Base-by-base conservation (phyloP, 768 basidiomycete genomes). In the Tubosaeta brunneosetosa region DNA sequence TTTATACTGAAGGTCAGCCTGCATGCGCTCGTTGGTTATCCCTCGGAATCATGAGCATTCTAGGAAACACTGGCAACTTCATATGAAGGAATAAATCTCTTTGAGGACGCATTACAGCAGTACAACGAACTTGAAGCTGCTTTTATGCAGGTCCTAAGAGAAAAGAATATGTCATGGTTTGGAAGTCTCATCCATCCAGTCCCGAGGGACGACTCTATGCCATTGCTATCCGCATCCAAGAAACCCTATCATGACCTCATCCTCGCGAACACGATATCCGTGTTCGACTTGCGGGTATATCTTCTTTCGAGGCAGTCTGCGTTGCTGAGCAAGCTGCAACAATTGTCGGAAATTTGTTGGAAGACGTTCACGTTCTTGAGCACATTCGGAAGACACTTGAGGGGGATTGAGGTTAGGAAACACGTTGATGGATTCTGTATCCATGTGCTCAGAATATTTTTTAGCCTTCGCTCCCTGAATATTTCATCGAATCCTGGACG, bases 1-100 rank as follows among this genome's bases (percentile, higher is more conserved):
- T 97, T 97, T 70, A 83, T 94, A 47, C 75, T 94, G 34, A 99
- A 98, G 84, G 95, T 92, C 50, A 51, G 75, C 47, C n/a, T 47
- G 53, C 49, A 49, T 51, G 36, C 41, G 48, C 26, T 29, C 27
- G 38, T 42, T 19, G 2, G 27, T 29, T 33, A 47, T 25, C 2
- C n/a, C 38, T 12, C 25, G 38, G 36, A 44, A 44, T 19, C 51
- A 60, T 34, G 32, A 48, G 57, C 5, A 36, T 51, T 43, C 46
- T 62, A 98, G 95, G 97, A 98, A 82, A 94, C 89, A 55, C 75
- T 99, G 31, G 94, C 97, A 6, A 80, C 77, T 51, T 95, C 94
- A 0, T 94, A 92, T 61, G 91, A 95, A 66, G 90, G 90, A 5
- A 87, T 97, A 70, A 85, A 81, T 57, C 77, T 99, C 7, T 79